Evolutionary conservation across 31 red algal species (phyloP).

Genomic region (Asparagopsis taxiformis): DNA sequence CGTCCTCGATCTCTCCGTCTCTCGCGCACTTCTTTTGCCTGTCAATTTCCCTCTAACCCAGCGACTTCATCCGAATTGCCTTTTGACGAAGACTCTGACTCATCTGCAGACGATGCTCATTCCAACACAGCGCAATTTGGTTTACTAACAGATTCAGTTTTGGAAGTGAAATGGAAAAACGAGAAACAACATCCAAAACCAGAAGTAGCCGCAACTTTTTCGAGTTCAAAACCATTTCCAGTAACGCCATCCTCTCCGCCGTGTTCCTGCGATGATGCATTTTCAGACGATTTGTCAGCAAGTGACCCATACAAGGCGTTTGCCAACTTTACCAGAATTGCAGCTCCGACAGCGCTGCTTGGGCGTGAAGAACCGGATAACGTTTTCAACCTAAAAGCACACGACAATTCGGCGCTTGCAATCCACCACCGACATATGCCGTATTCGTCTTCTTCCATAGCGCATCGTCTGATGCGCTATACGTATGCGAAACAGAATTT

Average conservation of each 20-base stretch:
- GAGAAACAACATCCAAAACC: conserved; percentile 16
- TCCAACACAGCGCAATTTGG: conserved; percentile 13
- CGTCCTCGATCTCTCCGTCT: too few relatives aligned
- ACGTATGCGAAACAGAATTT: conserved; percentile 41
- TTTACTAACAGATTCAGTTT: conserved; percentile 70
- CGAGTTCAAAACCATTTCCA: neutral
- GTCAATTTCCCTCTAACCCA: too few relatives aligned
- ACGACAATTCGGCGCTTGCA: neutral
- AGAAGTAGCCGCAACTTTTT: too few relatives aligned
- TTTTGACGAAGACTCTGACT: too few relatives aligned
- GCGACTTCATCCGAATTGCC: too few relatives aligned
- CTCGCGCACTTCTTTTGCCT: too few relatives aligned
- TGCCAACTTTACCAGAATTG: conserved; percentile 62
- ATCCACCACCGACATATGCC: neutral
- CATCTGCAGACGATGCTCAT: too few relatives aligned
- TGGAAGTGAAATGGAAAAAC: conserved; percentile 70
- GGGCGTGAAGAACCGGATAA: conserved; percentile 4
- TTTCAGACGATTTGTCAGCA: conserved; percentile 29
- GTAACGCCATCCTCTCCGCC: neutral
- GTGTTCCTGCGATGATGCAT: neutral
- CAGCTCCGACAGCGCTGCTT: conserved; percentile 46
- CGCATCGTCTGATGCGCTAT: conserved; percentile 38
- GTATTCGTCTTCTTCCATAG: conserved; percentile 54
- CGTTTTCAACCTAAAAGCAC: neutral
- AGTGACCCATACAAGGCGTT: conserved; percentile 46